Evolutionary conservation across 768 basidiomycete genomes (phyloP).

Genomic region (Phanerochaete sordida): DNA sequence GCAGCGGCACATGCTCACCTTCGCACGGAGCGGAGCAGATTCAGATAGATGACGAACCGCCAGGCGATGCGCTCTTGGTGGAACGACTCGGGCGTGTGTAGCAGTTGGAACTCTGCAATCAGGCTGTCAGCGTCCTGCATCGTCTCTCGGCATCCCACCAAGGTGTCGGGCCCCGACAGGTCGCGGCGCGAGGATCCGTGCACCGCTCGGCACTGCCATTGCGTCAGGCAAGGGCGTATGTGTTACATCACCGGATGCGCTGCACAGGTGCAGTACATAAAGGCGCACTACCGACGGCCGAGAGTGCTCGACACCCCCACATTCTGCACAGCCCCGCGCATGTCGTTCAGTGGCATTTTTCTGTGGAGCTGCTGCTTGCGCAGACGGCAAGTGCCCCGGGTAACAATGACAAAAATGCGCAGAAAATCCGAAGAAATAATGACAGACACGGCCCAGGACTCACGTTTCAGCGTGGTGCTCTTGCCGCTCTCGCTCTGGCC

Average conservation of each 20-base stretch:
- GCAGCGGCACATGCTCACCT: conserved; percentile 39
- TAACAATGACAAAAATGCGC: background rate
- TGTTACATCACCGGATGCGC: background rate
- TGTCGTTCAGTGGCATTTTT: background rate
- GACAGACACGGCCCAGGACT: conserved; percentile 31
- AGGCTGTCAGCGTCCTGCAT: background rate
- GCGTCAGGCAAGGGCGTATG: background rate
- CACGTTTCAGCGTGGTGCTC: conserved; percentile 86
- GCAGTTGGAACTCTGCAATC: conserved; percentile 71
- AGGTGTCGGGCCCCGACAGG: background rate
- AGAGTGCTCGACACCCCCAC: background rate
- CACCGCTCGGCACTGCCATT: background rate
- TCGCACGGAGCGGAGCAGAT: conserved; percentile 78
- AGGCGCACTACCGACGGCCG: background rate
- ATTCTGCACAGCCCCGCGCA: background rate
- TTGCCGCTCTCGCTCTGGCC: conserved; percentile 91
- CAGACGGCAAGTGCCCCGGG: background rate
- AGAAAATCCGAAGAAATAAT: background rate
- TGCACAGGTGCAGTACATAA: background rate
- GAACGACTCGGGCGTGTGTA: conserved; percentile 76
- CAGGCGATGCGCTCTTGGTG: conserved; percentile 79
- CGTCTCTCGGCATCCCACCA: background rate
- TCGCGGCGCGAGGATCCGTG: background rate
- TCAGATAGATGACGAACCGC: conserved; percentile 86
- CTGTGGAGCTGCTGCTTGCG: background rate